Evolutionary conservation across 768 basidiomycete genomes (phyloP), one percentile per base, ranked within the genome.

Genomic region (Daedaleopsis nitida): DNA sequence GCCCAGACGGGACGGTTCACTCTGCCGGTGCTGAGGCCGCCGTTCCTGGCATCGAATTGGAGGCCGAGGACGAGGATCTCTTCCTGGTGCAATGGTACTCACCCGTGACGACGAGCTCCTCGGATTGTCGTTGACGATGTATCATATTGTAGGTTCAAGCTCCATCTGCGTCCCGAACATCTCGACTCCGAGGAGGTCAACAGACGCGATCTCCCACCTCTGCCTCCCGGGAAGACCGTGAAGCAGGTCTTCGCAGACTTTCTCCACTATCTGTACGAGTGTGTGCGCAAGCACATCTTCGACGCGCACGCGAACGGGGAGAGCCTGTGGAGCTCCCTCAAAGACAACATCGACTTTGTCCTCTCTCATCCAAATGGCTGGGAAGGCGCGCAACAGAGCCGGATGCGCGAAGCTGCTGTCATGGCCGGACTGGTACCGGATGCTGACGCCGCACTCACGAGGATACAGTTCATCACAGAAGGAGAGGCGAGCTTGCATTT

Each of bases 321-420:
- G 17, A 71, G 74, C 16, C 63, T 85, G 5, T 85, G 83, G 84
- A 68, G 67, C 9, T 77, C 76, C 12, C 62, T 86, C 10, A 74
- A 80, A 60, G 64, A 71, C 13, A 71, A 64, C 10, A 77, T 83
- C 39, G 78, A 85, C 38, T 83, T 80, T 59, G 76, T 88, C 5
- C 77, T 88, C n/a, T 80, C 80, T 1, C 86, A 87, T 64, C 86
- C 86, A 5, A 87, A 87, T 63, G 86, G 84, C 0, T 88, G 86
- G 86, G 86, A 82, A 63, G 83, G 84, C 1, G 70, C 69, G 1
- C 86, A 88, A 65, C 87, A 88, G 63, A 73, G 73, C 23, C 75
- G 79, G 65, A 84, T 88, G 74, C 80, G 86, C 3, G 69, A 70
- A 21, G 87, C 87, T 1, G 83, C 84, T 1, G 72, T 81, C 1